phyloP scores from a whole-genome alignment of 805 yeast species.

The Sugiyamaella mastotermitis region DNA sequence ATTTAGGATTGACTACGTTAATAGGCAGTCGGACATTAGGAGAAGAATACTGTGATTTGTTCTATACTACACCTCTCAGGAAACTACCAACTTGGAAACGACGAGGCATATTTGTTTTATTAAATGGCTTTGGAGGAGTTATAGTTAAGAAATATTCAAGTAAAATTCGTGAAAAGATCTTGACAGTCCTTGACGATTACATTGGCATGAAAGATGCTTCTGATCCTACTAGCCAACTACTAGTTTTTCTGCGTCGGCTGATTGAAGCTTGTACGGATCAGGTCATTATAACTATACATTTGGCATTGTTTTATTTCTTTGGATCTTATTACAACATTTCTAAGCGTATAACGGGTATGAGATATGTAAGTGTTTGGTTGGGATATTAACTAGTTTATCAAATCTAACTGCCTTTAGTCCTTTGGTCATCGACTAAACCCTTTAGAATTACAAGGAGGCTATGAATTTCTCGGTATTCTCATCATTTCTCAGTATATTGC shows the following conservation, averaged over 20 bases:
- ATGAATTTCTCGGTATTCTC: conserved; percentile 60
- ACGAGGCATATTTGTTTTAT: conserved; percentile 52
- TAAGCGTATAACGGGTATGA: conserved; percentile 70
- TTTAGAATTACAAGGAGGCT: conserved; percentile 37
- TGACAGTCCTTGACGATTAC: conserved; percentile 5
- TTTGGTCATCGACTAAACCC: conserved; percentile 30
- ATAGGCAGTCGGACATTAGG: conserved; percentile 80
- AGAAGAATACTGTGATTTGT: conserved; percentile 80
- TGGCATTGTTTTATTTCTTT: conserved; percentile 74
- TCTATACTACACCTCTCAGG: conserved; percentile 23
- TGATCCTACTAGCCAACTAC: not conserved
- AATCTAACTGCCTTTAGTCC: conserved; percentile 10
- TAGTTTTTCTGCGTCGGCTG: not conserved
- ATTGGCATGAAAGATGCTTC: not conserved
- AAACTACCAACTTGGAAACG: conserved; percentile 28
- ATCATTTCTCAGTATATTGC: conserved; percentile 26
- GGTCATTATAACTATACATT: conserved; percentile 57
- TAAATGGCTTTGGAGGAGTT: conserved; percentile 62
- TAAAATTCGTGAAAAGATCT: conserved; percentile 17
- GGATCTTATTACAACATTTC: conserved; percentile 78
- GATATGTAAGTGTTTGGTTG: conserved; percentile 47
- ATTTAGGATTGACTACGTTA: conserved; percentile 70
- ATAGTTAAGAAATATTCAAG: conserved; percentile 22
- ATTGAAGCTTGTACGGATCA: conserved; percentile 18
- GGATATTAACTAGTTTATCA: too few species aligned